Base-by-base conservation (phyloP, 345 rosid genomes). In the Pugionium cornutum region DNA sequence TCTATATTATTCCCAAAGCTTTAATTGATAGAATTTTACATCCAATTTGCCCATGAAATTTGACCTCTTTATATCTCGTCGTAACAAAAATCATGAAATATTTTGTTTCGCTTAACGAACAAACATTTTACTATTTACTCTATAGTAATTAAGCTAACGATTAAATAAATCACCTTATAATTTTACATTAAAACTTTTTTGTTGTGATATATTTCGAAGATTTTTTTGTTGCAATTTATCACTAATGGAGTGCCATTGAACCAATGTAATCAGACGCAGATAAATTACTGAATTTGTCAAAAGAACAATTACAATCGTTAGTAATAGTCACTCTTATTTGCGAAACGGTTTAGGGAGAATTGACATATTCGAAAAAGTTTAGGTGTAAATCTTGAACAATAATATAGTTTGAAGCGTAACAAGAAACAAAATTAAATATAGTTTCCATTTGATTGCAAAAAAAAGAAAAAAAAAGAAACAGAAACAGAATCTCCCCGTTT, bases 401-500 rank as follows among this genome's bases (percentile, higher is more conserved):
- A 3, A 35, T 25, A 37, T 33, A 60, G 53, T 70, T 70, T 25
- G 43, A 18, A 18, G 4, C 54, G 42, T 1, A 26, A 30, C 27
- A 33, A 33, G 0, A 53, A 50, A 51, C 30, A 49, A 10, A 59
- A 70, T 62, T 70, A 53, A 70, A 45, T 53, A 53, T 6, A 73
- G 7, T 53, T 58, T 66, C 59, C 8, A 7, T 30, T 43, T 9
- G 0, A 44, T 31, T 51, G n/a, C 41, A 11, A 45, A 45, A 25
- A 29, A 6, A 28, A 10, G 6, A 3, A 4, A 30, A 49, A 34
- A 37, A 11, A 6, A 2, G 2, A 36, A 48, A 58, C 18, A 5
- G 37, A 61, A 67, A 48, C 67, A 53, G 68, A 73, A 60, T 42
- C 74, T 68, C 69, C 74, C 45, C 36, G 64, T 63, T 68, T 64